Percentiles rank a stretch among this genome's conserved stretches.
These are phyloP conservation scores for Dactylellina cionopaga DNA, from an alignment of 2,329 filamentous ascomycete species.

Conservation along the genomic window DNA sequence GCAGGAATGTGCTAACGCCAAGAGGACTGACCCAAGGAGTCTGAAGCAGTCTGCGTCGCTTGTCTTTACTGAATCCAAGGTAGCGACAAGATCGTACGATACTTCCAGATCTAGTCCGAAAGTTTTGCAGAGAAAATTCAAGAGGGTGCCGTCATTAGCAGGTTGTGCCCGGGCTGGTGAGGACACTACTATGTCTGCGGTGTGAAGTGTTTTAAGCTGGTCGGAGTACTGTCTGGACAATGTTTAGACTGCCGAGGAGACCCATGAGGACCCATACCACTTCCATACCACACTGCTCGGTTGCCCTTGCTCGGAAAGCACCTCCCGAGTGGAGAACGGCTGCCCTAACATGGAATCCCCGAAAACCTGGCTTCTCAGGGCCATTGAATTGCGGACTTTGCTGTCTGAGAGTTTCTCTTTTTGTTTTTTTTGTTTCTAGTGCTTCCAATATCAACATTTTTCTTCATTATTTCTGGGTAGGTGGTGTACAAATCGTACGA, in stretches of 20 bases:
- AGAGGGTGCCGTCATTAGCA: no score
- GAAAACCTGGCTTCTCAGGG: conserved; percentile 13
- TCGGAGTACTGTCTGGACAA: conserved; percentile 47
- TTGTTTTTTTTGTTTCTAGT: conserved; percentile 9
- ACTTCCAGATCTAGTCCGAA: conserved; percentile 12
- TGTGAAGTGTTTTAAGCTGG: conserved; percentile 49
- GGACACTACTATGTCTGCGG: conserved; percentile 43
- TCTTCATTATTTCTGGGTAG: neutral
- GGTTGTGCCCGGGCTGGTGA: neutral
- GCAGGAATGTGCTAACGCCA: conserved; percentile 22
- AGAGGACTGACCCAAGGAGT: conserved; percentile 15
- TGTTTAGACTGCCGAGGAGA: conserved; percentile 36
- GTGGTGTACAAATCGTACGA: conserved; percentile 37
- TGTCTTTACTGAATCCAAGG: conserved; percentile 35
- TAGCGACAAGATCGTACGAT: conserved; percentile 43
- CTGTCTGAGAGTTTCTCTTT: conserved; percentile 30
- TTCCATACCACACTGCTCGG: neutral
- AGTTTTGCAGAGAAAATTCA: neutral
- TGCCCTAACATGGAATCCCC: conserved; percentile 13
- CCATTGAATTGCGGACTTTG: conserved; percentile 24
- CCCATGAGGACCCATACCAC: no score
- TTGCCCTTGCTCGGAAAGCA: conserved; percentile 34
- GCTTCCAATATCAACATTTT: neutral
- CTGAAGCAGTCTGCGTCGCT: conserved; percentile 45
- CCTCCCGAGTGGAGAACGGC: conserved; percentile 27